These are phyloP conservation scores for Metroxylon sagu DNA, from an alignment of 176 grass and related monocot species.

Conservation along the genomic window DNA sequence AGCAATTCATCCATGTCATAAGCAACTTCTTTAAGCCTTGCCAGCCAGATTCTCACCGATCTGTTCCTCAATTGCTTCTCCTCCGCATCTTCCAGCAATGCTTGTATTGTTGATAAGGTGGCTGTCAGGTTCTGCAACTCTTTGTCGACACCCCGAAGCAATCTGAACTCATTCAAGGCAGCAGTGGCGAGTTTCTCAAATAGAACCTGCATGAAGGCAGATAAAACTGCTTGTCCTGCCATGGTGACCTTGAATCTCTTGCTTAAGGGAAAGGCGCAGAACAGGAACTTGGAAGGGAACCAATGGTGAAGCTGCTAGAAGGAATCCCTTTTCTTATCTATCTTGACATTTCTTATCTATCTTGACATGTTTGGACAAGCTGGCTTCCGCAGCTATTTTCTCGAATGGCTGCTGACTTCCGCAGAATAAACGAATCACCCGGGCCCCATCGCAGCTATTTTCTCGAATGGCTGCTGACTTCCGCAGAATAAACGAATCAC, in stretches of 20 bases:
- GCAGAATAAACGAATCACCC: too few species aligned
- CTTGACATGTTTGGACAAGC: too few species aligned
- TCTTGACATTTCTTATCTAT: too few species aligned
- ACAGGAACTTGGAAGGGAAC: too few species aligned
- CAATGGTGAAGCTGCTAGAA: too few species aligned
- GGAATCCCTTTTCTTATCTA: too few species aligned
- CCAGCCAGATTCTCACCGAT: constrained; percentile 42
- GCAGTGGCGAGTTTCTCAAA: constrained; percentile 49
- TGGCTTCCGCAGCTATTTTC: too few species aligned
- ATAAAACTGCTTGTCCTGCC: constrained; percentile 42
- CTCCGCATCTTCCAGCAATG: constrained; percentile 66
- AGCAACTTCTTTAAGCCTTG: constrained; percentile 45
- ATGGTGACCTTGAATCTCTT: background rate
- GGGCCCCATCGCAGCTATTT: too few species aligned
- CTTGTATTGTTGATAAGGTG: constrained; percentile 39
- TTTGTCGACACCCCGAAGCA: constrained; percentile 18
- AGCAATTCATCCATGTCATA: constrained; percentile 70
- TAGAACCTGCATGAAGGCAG: constrained; percentile 65
- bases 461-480: too few species aligned
- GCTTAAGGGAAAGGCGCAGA: too few species aligned
- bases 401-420: too few species aligned
- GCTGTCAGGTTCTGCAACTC: constrained; percentile 47
- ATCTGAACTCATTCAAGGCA: constrained; percentile 40
- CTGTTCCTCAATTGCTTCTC: constrained; percentile 52
- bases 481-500: too few species aligned